Conservation (phyloP, 148 eudicot genomes). For the Nepenthes gracilis region DNA sequence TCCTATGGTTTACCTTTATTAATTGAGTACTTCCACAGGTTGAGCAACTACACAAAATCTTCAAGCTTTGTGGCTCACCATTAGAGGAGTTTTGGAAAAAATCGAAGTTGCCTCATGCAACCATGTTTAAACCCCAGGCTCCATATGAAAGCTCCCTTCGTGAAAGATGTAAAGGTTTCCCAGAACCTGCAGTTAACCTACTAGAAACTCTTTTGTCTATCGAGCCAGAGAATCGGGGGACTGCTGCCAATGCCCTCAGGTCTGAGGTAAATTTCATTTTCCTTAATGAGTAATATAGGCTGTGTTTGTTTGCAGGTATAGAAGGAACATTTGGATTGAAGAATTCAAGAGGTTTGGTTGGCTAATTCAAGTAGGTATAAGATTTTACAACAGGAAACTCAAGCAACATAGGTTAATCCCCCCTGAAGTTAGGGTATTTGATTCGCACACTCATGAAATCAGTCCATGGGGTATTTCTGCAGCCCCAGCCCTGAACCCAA, state of each 20-base stretch:
- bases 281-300: background rate
- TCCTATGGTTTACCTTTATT: too few relatives aligned
- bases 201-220: conserved; percentile 62
- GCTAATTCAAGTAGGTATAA: too few relatives aligned
- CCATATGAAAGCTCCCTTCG: conserved; percentile 59
- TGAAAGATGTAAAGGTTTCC: conserved; percentile 53
- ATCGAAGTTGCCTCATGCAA: conserved; percentile 63
- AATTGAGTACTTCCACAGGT: conserved; percentile 28
- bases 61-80: conserved; percentile 86
- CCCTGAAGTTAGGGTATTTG: too few relatives aligned
- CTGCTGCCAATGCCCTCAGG: conserved; percentile 57
- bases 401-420: too few relatives aligned
- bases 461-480: too few relatives aligned
- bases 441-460: too few relatives aligned
- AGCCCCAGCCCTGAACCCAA: too few relatives aligned
- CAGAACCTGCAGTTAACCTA: conserved; percentile 42
- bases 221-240: conserved; percentile 69
- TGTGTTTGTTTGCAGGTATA: background rate
- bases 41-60: conserved; percentile 88
- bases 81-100: conserved; percentile 71
- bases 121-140: conserved; percentile 81
- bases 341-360: too few relatives aligned
- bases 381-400: too few relatives aligned
- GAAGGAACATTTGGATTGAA: background rate
- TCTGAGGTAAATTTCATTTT: conserved; percentile 31